Evolutionary conservation across 306 rosid genomes (phyloP), one percentile per base, ranked within the genome.

Genomic region (Urtica urens): DNA sequence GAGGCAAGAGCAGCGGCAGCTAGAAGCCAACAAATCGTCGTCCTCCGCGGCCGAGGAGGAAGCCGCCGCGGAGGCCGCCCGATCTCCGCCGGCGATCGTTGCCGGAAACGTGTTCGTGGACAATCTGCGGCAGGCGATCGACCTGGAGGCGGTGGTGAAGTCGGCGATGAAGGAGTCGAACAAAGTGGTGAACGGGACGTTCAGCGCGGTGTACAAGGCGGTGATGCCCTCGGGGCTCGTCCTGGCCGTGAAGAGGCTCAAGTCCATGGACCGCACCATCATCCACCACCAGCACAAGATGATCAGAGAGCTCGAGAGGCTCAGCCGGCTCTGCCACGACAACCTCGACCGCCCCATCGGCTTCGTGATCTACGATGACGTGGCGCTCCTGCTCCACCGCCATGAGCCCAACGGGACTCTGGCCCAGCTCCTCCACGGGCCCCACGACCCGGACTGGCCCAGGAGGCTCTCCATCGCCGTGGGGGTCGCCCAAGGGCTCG

Each of bases 241-340:
- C 26, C 28, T 92, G 53, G 80, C 95, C 1, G 94, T 92, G 23
- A 82, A 82, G 81, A 82, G 93, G 71, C 66, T 92, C 48, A 92
- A 81, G 68, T 92, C 96, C 47, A 72, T 92, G 81, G 99, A 92
- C 72, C 71, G 83, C 85, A 79, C 99, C 19, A 85, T 92, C 60
- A 69, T 92, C 69, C 82, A 92, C 61, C 99, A 92, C 63, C 99
- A 92, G 67, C 74, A 73, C 71, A 92, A 85, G 75, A 92, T 92
- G 99, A 79, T 92, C 49, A 72, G 94, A 72, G 99, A 92, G 63
- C 95, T 92, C 14, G 96, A 92, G 67, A 79, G 94, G 71, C 86
- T 92, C 61, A 77, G 96, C 58, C 81, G 78, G 64, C 85, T 92
- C 8, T 82, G 70, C 61, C 94, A 92, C 24, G 96, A 80, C 12